Conservation (phyloP, 73 alveolate species). For the Paramecium tetraurelia region DNA sequence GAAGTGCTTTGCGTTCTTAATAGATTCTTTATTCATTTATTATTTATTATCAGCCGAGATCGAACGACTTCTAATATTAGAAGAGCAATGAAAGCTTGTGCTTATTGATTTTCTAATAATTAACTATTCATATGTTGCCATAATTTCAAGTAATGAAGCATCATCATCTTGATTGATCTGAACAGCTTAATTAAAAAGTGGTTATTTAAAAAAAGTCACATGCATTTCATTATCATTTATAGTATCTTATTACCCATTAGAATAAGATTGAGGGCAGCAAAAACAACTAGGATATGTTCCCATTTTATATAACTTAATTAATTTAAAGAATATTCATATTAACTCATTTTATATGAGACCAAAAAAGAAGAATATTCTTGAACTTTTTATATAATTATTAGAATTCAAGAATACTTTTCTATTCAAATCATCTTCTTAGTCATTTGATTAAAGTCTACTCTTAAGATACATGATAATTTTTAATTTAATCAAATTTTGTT, state of each 20-base stretch:
- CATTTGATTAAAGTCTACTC: neutral
- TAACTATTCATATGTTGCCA: neutral
- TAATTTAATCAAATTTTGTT: neutral
- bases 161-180: neutral
- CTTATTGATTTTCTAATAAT: neutral
- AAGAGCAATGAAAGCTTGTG: neutral
- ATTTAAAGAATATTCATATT: neutral
- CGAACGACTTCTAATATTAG: neutral
- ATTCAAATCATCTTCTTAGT: neutral
- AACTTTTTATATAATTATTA: neutral
- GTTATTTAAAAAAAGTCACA: neutral
- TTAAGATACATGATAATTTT: neutral
- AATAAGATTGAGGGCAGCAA: neutral
- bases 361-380: neutral
- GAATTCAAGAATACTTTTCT: neutral
- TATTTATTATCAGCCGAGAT: neutral
- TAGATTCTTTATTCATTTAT: neutral
- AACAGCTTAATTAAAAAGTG: neutral
- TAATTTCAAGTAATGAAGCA: neutral
- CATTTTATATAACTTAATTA: neutral
- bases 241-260: neutral
- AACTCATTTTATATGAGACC: neutral
- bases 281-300: neutral
- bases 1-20: neutral
- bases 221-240: neutral